Evolutionary conservation across 2,329 filamentous ascomycete genomes (phyloP).

Genomic region (Biscogniauxia marginata): DNA sequence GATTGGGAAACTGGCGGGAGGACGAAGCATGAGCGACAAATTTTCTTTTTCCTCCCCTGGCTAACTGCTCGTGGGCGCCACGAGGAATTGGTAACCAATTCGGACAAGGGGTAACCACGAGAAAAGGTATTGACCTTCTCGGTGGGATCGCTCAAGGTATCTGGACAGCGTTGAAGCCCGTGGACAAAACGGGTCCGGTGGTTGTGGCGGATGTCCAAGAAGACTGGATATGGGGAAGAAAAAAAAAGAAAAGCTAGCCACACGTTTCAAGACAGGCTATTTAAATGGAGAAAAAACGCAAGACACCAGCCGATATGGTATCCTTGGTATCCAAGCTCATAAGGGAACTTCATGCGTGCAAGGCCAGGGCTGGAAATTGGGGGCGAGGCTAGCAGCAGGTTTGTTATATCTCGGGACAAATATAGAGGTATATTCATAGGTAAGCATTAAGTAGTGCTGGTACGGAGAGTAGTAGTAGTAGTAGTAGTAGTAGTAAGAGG

Average conservation of each 20-base stretch:
- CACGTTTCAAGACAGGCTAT: constrained; percentile 22
- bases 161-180: background rate
- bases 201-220: background rate
- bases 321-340: constrained; percentile 27
- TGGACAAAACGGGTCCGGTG: background rate
- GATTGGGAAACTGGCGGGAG: constrained; percentile 13
- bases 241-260: constrained; percentile 24
- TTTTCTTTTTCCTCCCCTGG: background rate
- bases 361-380: constrained; percentile 21
- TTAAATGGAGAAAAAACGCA: constrained; percentile 18
- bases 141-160: background rate
- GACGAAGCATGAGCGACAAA: background rate
- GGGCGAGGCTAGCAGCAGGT: constrained; percentile 24
- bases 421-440: constrained; percentile 21
- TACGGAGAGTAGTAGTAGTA: constrained; percentile 7
- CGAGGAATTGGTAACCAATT: constrained; percentile 1
- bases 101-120: constrained; percentile 8
- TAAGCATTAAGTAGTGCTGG: constrained; percentile 18
- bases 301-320: constrained; percentile 22
- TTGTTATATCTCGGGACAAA: constrained; percentile 24
- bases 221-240: constrained; percentile 11
- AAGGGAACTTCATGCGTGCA: constrained; percentile 27
- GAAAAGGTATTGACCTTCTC: constrained; percentile 1
- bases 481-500: constrained; percentile 10
- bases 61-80: background rate